Evolutionary conservation across 352 stramenopile genomes (phyloP).

Genomic region (Pythium aristosporum): DNA sequence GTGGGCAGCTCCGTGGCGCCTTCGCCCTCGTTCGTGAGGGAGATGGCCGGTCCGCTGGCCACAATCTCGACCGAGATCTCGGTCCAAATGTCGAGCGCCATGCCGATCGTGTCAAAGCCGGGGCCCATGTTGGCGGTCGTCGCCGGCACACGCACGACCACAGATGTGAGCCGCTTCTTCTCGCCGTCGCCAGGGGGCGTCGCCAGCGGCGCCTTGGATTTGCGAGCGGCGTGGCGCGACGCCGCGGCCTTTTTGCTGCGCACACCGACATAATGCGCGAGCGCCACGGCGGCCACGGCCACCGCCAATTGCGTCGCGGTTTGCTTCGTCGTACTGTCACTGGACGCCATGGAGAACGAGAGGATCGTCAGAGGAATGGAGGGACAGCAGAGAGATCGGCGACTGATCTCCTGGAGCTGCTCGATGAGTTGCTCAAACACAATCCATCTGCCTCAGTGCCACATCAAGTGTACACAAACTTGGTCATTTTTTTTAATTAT

Average conservation of each 20-base stretch:
- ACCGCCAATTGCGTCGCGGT: constrained; percentile 60
- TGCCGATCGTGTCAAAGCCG: constrained; percentile 97
- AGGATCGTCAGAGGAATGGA: background rate
- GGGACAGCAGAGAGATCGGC: background rate
- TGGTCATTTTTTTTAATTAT: background rate
- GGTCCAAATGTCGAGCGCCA: constrained; percentile 99
- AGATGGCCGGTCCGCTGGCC: constrained; percentile 70
- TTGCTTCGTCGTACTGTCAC: constrained; percentile 25
- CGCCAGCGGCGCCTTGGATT: constrained; percentile 2
- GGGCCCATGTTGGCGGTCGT: constrained; percentile 98
- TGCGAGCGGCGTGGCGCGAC: background rate
- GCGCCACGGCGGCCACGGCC: constrained; percentile 44
- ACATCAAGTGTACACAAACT: constrained; percentile 1
- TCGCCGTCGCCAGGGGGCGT: constrained; percentile 27
- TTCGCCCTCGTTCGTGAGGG: constrained; percentile 97
- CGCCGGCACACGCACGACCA: constrained; percentile 98
- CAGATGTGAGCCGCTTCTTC: constrained; percentile 68
- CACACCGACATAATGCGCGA: constrained; percentile 63
- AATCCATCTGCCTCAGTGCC: background rate
- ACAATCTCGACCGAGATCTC: constrained; percentile 95
- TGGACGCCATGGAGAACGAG: constrained; percentile 2
- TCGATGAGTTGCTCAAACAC: constrained; percentile 21
- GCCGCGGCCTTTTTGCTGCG: constrained; percentile 37
- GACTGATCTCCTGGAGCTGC: background rate
- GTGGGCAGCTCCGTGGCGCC: constrained; percentile 91